phyloP scores from a whole-genome alignment of 31 red algal genomes.

The Porphyra umbilicalis region DNA sequence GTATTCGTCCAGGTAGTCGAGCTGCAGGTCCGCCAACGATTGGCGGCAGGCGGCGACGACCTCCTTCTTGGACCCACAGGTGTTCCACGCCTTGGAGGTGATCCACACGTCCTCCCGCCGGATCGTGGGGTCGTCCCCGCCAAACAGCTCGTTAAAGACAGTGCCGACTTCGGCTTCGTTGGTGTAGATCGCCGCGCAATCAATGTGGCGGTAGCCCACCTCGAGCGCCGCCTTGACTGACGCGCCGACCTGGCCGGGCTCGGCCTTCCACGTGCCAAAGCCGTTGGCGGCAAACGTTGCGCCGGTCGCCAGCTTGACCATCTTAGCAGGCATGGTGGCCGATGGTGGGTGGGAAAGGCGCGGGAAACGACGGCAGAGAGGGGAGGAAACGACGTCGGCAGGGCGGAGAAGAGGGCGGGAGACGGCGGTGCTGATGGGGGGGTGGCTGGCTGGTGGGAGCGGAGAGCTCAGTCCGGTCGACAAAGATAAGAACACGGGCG shows the following conservation, averaged over 20 bases:
- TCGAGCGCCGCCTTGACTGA: slow-evolving; percentile 40
- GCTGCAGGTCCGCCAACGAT: slow-evolving; percentile 40
- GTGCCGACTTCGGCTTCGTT: slow-evolving; percentile 77
- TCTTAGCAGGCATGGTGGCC: too few relatives aligned
- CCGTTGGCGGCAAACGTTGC: too few relatives aligned
- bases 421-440: too few relatives aligned
- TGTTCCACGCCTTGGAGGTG: slow-evolving; percentile 87
- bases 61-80: slow-evolving; percentile 33
- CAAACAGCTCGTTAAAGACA: slow-evolving; percentile 28
- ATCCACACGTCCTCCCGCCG: slow-evolving; percentile 52
- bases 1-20: slow-evolving; percentile 74
- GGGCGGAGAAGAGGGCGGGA: too few relatives aligned
- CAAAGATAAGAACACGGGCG: too few relatives aligned
- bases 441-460: too few relatives aligned
- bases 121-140: neutral
- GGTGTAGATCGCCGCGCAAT: slow-evolving; percentile 63
- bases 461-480: too few relatives aligned
- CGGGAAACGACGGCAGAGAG: too few relatives aligned
- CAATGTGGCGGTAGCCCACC: slow-evolving; percentile 72
- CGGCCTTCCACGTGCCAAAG: slow-evolving; percentile 75
- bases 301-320: too few relatives aligned
- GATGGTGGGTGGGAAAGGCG: too few relatives aligned
- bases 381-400: too few relatives aligned
- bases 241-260: slow-evolving; percentile 15
- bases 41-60: slow-evolving; percentile 48